Base-by-base conservation (phyloP, 441 rosid species). In the Hura crepitans region DNA sequence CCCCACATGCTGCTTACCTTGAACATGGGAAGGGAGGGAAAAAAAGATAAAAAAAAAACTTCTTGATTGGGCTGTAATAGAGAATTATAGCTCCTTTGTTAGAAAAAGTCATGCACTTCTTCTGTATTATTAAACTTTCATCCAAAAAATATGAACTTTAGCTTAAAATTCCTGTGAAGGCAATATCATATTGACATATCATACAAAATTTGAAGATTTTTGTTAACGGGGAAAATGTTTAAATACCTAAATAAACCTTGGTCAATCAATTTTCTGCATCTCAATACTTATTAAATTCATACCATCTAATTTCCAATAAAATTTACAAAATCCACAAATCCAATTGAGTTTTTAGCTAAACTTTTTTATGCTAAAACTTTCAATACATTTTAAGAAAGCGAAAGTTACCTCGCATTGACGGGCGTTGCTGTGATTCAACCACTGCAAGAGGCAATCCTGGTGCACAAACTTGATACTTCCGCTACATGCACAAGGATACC, bases 371-470 rank as follows among this genome's bases (percentile, higher is more conserved):
- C 3, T 8, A 65, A 47, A 17, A 8, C 42, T 15, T 30, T 58
- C n/a, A 13, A 58, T 17, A 58, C 46, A 37, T 13, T 33, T n/a
- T 33, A 13, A 35, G 12, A 43, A 17, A 30, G 31, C 14, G 13
- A 30, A 6, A 60, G 27, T 27, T 46, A 95, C 99, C 98, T 95
- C 99, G 92, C 99, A 95, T 75, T 90, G 98, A 67, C 99, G 99
- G 74, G 97, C 97, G 80, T 95, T 95, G 82, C 97, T 92, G 66
- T 95, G 99, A 79, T 89, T 89, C 50, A 95, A 91, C 99, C 99
- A 95, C 89, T 95, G 98, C 51, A 95, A 92, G 60, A 95, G 96
- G 60, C 99, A 95, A 79, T 95, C 96, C 78, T 95, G 99, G 66
- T 95, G 99, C 64, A 95, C 99, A 69, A 85, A 95, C 82, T 92